Evolutionary conservation across 768 basidiomycete species (phyloP).

Genomic region (Cyathus striatus): DNA sequence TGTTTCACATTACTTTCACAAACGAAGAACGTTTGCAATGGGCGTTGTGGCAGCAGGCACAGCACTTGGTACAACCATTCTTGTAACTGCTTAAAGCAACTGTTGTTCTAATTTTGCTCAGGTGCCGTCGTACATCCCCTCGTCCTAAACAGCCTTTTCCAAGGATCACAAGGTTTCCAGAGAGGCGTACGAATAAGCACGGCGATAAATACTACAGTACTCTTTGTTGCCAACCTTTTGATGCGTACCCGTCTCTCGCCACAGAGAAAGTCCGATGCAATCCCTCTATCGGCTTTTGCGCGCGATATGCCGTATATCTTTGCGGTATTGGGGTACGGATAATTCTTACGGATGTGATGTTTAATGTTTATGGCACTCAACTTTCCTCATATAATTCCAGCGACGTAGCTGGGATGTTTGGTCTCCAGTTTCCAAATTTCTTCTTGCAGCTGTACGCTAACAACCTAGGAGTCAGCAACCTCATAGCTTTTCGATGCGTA

Average conservation of each 20-base stretch:
- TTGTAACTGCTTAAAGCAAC: not conserved
- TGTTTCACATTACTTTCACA: conserved; percentile 39
- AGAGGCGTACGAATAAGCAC: conserved; percentile 28
- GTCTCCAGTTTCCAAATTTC: conserved; percentile 13
- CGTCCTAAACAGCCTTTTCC: conserved; percentile 34
- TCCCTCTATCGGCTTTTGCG: not conserved
- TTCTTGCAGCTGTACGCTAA: conserved; percentile 30
- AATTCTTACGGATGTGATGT: not conserved
- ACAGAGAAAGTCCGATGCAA: conserved; percentile 3
- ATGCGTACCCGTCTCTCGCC: conserved; percentile 26
- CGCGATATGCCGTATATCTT: not conserved
- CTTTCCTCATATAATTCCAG: no score
- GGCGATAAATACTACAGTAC: conserved; percentile 18
- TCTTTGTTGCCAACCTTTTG: conserved; percentile 22
- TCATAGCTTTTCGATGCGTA: conserved; percentile 19
- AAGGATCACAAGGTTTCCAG: conserved; percentile 23
- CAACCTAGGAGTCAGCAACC: conserved; percentile 15
- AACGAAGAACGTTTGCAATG: conserved; percentile 36
- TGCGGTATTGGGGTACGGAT: conserved; percentile 1
- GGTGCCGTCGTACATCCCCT: conserved; percentile 42
- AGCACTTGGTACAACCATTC: conserved; percentile 7
- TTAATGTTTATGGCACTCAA: not conserved
- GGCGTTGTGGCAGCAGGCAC: conserved; percentile 40
- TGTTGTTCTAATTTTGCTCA: conserved; percentile 13
- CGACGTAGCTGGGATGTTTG: conserved; percentile 4